Conservation (phyloP, 2,329 filamentous ascomycete genomes). For the Tetracladium maxilliforme region DNA sequence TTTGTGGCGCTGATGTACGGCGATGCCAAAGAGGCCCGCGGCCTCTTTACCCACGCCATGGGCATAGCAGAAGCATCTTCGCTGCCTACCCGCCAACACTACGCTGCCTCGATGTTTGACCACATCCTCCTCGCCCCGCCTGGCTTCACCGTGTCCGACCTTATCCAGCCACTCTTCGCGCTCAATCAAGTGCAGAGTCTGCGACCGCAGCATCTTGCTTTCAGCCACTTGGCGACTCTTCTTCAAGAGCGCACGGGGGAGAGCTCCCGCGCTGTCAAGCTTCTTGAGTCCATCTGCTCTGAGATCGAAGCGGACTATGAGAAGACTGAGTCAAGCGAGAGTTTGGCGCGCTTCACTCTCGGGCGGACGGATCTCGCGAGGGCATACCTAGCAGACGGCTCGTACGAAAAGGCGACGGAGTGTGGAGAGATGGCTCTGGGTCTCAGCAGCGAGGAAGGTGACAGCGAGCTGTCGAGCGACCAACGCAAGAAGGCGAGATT, state of each 20-base stretch:
- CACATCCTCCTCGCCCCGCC: conserved; percentile 47
- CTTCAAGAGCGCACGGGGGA: conserved; percentile 72
- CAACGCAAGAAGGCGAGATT: conserved; percentile 58
- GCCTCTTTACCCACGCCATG: conserved; percentile 85
- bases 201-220: conserved; percentile 53
- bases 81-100: conserved; percentile 61
- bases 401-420: conserved; percentile 56
- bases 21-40: conserved; percentile 61
- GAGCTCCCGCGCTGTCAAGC: conserved; percentile 43
- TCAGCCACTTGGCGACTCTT: conserved; percentile 64
- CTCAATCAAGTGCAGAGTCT: conserved; percentile 68
- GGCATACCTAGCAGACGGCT: conserved; percentile 56
- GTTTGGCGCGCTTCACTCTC: conserved; percentile 64
- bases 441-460: conserved; percentile 58
- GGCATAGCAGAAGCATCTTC: conserved; percentile 75
- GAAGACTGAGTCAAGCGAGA: conserved; percentile 57
- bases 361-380: conserved; percentile 79
- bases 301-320: conserved; percentile 73
- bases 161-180: conserved; percentile 81
- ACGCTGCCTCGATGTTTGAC: conserved; percentile 71
- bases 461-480: conserved; percentile 48
- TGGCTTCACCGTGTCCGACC: conserved; percentile 35
- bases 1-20: conserved; percentile 67
- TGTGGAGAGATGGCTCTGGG: conserved; percentile 70
- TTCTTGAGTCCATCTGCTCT: conserved; percentile 51